Conservation (phyloP, 768 basidiomycete genomes). For the Albatrellus ellisii region DNA sequence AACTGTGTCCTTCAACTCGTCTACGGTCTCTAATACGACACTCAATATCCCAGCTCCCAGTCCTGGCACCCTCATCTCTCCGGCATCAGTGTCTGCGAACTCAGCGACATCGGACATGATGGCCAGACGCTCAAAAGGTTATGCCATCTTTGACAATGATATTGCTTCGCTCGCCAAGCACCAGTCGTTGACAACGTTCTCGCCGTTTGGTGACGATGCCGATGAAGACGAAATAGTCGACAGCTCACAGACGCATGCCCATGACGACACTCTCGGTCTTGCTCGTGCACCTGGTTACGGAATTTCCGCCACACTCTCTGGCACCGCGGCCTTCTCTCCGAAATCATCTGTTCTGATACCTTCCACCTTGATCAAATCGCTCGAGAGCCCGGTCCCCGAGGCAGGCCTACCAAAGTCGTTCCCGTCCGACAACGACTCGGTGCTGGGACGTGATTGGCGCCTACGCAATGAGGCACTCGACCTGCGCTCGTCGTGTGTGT, state of each 20-base stretch:
- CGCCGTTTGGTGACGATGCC: conserved; percentile 40
- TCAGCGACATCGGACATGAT: conserved; percentile 8
- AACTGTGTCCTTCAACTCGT: no score
- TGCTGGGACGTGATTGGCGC: conserved; percentile 39
- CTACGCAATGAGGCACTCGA: conserved; percentile 16
- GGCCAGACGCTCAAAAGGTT: conserved; percentile 24
- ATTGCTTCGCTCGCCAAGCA: conserved; percentile 20
- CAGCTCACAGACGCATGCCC: not conserved
- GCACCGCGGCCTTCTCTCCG: not conserved
- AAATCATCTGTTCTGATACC: conserved; percentile 40
- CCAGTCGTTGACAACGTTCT: conserved; percentile 26
- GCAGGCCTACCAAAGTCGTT: conserved; percentile 29
- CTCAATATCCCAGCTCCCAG: no score
- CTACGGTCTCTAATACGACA: no score
- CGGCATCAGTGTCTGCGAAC: conserved; percentile 10
- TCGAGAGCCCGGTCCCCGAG: conserved; percentile 24
- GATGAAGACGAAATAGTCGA: conserved; percentile 17
- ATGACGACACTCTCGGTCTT: not conserved
- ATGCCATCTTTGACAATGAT: conserved; percentile 29
- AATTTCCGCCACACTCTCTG: not conserved
- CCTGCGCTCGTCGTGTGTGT: conserved; percentile 13
- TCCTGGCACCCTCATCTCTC: conserved; percentile 14
- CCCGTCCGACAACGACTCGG: conserved; percentile 39
- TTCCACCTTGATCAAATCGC: conserved; percentile 39
- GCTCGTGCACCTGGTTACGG: not conserved